phyloP scores from a whole-genome alignment of 768 basidiomycete genomes.

The Rhodotorula taiwanensis region DNA sequence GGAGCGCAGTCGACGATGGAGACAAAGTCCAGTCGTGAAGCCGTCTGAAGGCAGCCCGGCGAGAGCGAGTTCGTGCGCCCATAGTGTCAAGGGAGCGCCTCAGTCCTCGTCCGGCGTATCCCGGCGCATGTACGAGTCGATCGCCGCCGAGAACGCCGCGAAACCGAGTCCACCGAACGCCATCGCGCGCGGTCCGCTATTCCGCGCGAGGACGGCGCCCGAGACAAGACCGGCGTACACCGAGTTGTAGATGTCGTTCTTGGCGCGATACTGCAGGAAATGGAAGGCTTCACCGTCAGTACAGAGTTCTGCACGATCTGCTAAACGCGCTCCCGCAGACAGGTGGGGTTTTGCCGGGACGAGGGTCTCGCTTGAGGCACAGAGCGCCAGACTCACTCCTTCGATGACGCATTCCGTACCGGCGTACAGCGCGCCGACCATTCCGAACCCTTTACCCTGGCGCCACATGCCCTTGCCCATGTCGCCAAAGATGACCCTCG shows the following conservation, averaged over 20 bases:
- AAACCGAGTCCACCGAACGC: conserved; percentile 85
- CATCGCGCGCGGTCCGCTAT: conserved; percentile 77
- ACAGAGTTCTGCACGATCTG: no score
- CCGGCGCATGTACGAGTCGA: conserved; percentile 53
- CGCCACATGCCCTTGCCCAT: conserved; percentile 89
- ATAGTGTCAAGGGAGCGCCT: no score
- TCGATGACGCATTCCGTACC: conserved; percentile 94
- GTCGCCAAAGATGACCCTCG: conserved; percentile 76
- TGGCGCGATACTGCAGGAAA: conserved; percentile 88
- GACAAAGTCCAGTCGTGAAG: no score
- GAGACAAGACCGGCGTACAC: conserved; percentile 78
- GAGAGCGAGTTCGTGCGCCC: no score
- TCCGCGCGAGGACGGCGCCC: conserved; percentile 78
- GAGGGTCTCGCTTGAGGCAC: neutral
- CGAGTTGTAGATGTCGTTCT: conserved; percentile 89
- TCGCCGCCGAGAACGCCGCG: conserved; percentile 83
- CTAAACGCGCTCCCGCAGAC: neutral
- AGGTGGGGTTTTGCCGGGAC: neutral
- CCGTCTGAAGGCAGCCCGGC: no score
- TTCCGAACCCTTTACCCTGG: conserved; percentile 73
- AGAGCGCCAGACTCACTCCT: conserved; percentile 57
- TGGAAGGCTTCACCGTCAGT: no score
- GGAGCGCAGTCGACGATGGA: no score
- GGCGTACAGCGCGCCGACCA: conserved; percentile 89
- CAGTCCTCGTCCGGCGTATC: conserved; percentile 32